phyloP scores from a whole-genome alignment of 2,329 filamentous ascomycete genomes.

The Sporothrix pallida region DNA sequence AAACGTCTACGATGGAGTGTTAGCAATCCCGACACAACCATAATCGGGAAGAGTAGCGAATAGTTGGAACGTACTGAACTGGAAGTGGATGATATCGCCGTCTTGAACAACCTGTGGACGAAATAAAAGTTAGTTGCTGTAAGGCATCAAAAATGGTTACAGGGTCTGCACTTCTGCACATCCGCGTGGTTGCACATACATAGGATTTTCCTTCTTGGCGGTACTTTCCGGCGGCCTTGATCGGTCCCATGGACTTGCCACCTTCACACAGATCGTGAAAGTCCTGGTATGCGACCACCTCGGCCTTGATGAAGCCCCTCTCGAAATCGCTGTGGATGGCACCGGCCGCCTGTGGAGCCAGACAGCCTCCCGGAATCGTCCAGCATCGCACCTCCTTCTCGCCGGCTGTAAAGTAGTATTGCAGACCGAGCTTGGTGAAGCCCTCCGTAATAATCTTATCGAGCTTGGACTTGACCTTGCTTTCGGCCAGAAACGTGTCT shows the following conservation, averaged over 20 bases:
- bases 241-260: constrained; percentile 52
- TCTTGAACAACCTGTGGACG: constrained; percentile 48
- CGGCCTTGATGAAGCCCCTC: constrained; percentile 83
- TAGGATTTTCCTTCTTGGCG: constrained; percentile 54
- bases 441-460: constrained; percentile 54
- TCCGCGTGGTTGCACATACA: constrained; percentile 40
- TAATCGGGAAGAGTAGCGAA: neutral
- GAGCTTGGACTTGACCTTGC: constrained; percentile 50
- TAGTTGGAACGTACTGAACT: constrained; percentile 49
- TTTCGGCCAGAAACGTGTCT: constrained; percentile 48
- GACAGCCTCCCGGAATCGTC: constrained; percentile 81
- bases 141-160: neutral
- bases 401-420: constrained; percentile 53
- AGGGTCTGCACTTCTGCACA: neutral
- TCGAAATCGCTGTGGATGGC: constrained; percentile 99
- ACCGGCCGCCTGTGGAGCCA: constrained; percentile 93
- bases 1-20: constrained; percentile 28
- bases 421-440: constrained; percentile 52
- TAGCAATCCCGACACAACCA: constrained; percentile 8
- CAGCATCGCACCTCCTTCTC: constrained; percentile 55
- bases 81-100: constrained; percentile 53
- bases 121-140: constrained; percentile 38
- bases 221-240: constrained; percentile 54
- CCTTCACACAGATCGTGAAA: constrained; percentile 53
- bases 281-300: constrained; percentile 54